phyloP scores from a whole-genome alignment of 2,329 filamentous ascomycete species.

The Elsinoe necatrix region DNA sequence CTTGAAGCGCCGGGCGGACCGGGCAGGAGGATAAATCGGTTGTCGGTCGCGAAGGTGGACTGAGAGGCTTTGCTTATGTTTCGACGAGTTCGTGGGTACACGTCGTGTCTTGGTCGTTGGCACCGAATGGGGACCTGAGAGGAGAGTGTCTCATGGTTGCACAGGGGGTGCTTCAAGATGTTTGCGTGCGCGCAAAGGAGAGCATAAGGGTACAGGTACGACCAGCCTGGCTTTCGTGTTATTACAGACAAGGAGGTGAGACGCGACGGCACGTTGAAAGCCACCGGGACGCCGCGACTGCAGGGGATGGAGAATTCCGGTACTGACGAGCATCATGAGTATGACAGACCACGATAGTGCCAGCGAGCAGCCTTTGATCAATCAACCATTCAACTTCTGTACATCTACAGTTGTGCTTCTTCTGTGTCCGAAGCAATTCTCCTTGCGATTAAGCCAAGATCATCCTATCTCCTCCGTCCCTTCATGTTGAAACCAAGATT shows the following conservation, averaged over 20 bases:
- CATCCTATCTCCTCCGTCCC: slow-evolving; percentile 22
- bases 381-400: neutral
- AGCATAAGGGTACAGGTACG: neutral
- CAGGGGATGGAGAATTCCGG: neutral
- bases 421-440: slow-evolving; percentile 1
- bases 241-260: neutral
- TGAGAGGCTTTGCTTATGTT: neutral
- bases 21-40: slow-evolving; percentile 16
- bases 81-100: too few species aligned
- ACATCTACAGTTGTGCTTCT: neutral
- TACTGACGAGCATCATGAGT: slow-evolving; percentile 4
- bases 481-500: slow-evolving; percentile 46
- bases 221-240: neutral
- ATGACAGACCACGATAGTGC: neutral
- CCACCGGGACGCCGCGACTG: neutral
- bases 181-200: neutral
- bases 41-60: slow-evolving; percentile 20
- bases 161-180: neutral
- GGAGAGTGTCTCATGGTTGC: neutral
- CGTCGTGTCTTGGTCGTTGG: too few species aligned
- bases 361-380: neutral
- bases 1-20: slow-evolving; percentile 18
- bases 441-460: neutral
- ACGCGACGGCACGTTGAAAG: neutral
- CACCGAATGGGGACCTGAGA: too few species aligned